phyloP scores from a whole-genome alignment of 805 yeast species.

The Sporopachydermia quercuum region DNA sequence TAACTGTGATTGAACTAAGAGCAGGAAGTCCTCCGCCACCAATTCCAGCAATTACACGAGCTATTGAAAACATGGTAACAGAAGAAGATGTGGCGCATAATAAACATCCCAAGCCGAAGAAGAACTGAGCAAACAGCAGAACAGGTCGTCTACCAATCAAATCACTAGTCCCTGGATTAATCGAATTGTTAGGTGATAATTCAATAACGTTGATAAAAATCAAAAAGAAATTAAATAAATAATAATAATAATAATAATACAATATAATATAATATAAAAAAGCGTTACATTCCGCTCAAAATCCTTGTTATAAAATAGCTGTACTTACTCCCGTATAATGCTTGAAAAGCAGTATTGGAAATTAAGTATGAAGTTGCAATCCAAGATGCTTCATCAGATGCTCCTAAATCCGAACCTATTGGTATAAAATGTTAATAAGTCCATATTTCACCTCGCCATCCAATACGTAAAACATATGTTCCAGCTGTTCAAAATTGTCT shows the following conservation, averaged over 20 bases:
- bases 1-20: constrained; percentile 34
- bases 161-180: constrained; percentile 29
- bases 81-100: constrained; percentile 6
- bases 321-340: constrained; percentile 39
- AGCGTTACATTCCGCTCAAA: no score
- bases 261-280: not conserved
- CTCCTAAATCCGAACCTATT: constrained; percentile 30
- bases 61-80: not conserved
- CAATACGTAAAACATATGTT: no score
- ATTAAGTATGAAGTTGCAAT: constrained; percentile 49
- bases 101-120: constrained; percentile 27
- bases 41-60: constrained; percentile 44
- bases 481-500: no score
- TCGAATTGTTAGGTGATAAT: not conserved
- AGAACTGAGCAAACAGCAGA: constrained; percentile 23
- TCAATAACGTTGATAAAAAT: not conserved
- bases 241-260: not conserved
- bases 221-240: not conserved
- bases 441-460: no score
- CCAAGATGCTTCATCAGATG: constrained; percentile 39
- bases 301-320: no score
- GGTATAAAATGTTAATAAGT: no score
- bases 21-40: constrained; percentile 58
- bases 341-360: constrained; percentile 56
- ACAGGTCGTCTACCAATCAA: constrained; percentile 35